Evolutionary conservation across 139 green algal genomes (phyloP), one percentile per base, ranked within the genome.

Genomic region (Chlorella sp.): DNA sequence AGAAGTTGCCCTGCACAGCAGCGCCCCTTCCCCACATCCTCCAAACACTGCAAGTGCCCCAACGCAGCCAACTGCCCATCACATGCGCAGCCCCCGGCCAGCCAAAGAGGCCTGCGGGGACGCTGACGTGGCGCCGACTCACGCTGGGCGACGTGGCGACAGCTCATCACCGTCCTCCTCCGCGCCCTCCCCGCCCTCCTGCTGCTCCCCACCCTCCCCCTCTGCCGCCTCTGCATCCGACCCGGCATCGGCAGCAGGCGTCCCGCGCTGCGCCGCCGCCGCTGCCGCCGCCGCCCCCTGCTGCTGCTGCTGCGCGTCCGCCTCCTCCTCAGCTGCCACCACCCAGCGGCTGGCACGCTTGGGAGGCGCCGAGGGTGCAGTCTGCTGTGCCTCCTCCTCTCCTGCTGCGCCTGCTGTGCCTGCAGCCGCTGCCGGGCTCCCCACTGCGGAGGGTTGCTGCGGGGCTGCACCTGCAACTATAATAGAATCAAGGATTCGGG

Each of bases 301-400:
- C 78, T 64, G 39, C 39, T 16, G 22, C 78, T 53, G 48, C 48
- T 57, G 48, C 9, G 66, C 48, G 11, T 12, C 80, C 32, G 42
- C 80, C 48, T 86, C 81, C 32, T 36, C 53, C 18, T 40, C 81
- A 26, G n/a, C 81, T 7, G 21, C 77, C 22, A 34, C 39, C 39
- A 83, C 36, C 81, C 53, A 73, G 32, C 81, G 53, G 81, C 81
- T 86, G 53, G 53, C 81, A 4, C 53, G 81, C 81, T 86, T 71
- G n/a, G 81, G 81, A n/a, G 53, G 81, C n/a, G 79, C 79, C 18
- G 79, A 85, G 28, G 79, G 79, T 2, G 79, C 79, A 0, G 79
- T 85, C 30, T 83, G 36, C 75, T 69, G 80, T 42, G 75, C 75
- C 80, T 68, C 80, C 30, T 37, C 80, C 0, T 42, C 75, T 68